Base-by-base conservation (phyloP, 176 grass and related monocot genomes). In the Cenchrus fungigraminus region DNA sequence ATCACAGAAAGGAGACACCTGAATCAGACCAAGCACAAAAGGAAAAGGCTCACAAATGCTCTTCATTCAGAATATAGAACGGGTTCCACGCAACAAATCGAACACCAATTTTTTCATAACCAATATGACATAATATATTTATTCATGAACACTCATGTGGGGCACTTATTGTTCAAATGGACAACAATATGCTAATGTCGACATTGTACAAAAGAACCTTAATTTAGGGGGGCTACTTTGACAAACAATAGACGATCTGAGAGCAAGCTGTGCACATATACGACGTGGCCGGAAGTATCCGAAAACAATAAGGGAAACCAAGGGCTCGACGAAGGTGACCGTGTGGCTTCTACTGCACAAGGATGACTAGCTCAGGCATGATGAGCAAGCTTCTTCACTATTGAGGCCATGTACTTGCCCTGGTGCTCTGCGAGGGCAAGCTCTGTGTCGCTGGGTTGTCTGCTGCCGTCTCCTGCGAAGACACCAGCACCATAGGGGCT, bases 381-480 rank as follows among this genome's bases (percentile, higher is more conserved):
- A 8, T 75, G 86, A 50, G 59, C 77, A 6, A 92, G 90, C 74
- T 88, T 92, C 53, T 95, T 93, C 71, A 95, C 78, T 16, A 95
- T 93, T 62, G 91, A 87, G 51, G 91, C 86, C 94, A 95, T 95
- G 88, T 95, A 91, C 73, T 95, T 93, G 84, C 94, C 94, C 80
- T 95, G 94, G 89, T 95, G 94, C 91, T 95, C 91, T 0, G 91
- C 94, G 6, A 95, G 86, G 29, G 88, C 89, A 4, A 95, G 91
- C 73, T 95, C 94, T 1, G 40, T 87, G 61, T 95, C 94, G 12
- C 79, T 93, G 46, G 94, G 83, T 74, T 93, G 91, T 84, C 91
- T 89, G 54, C 86, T 85, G 60, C 94, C 94, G 25, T 95, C 94
- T 5, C 94, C 94, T 47, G 94, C 94, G n/a, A 92, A 93, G 80